A percentile compares a stretch with the other conserved stretches of the same genome.
These are phyloP conservation scores for Coemansia sp. DNA, from an alignment of 192 early-diverging fungal species.

Conservation along the genomic window DNA sequence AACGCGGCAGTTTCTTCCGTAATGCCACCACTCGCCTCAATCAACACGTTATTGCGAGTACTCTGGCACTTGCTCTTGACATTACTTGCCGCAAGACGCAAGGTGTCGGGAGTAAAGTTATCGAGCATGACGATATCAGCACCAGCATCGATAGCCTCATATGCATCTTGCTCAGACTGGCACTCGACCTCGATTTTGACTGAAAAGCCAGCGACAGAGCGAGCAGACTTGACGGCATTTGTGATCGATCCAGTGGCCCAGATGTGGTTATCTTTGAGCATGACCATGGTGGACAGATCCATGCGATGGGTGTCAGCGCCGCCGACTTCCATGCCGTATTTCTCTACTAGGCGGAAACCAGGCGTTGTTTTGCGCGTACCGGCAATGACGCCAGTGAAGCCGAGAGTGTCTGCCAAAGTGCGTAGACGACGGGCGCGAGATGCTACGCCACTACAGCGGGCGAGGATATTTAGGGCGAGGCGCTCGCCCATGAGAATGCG, in stretches of 20 bases:
- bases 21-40: constrained; percentile 96
- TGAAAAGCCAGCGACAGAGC: constrained; percentile 83
- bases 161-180: constrained; percentile 85
- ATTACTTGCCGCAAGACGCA: constrained; percentile 67
- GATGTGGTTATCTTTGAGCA: constrained; percentile 99
- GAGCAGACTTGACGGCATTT: constrained; percentile 79
- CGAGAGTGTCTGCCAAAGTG: constrained; percentile 66
- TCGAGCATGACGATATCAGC: constrained; percentile 99
- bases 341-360: constrained; percentile 95
- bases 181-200: constrained; percentile 99
- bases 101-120: constrained; percentile 77
- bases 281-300: constrained; percentile 97
- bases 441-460: constrained; percentile 93
- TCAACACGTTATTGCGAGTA: constrained; percentile 60
- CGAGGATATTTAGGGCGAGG: constrained; percentile 91
- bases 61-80: constrained; percentile 75
- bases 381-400: constrained; percentile 85
- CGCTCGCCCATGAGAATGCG: constrained; percentile 91
- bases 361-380: constrained; percentile 98
- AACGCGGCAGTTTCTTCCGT: constrained; percentile 78
- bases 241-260: constrained; percentile 94
- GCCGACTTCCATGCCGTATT: constrained; percentile 96
- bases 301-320: constrained; percentile 96
- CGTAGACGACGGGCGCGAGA: constrained; percentile 57
- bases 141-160: constrained; percentile 94